Evolutionary conservation across 306 rosid genomes (phyloP), one percentile per base, ranked within the genome.

Genomic region (Fragaria iinumae): DNA sequence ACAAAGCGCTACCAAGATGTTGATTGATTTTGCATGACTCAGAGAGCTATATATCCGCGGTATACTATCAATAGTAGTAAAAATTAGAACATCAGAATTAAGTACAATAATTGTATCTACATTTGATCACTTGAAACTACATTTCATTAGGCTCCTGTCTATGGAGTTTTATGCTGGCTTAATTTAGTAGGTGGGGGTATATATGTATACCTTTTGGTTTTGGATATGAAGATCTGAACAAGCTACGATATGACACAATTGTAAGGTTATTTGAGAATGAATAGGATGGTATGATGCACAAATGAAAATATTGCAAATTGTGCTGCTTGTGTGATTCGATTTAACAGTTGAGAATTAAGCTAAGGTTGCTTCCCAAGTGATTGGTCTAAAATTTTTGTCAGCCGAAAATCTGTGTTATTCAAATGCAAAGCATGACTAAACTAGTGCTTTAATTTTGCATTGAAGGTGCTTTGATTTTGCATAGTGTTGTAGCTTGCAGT

Each of bases 31-130:
- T 63, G 39, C 48, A 65, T 17, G 38, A 63, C 12, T 63, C 21
- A 14, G 68, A 63, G 68, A 14, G 68, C 68, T 36, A 65, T 65
- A 38, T 65, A 65, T 65, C 17, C 38, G 70, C 6, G 48, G 70
- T 65, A 18, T 65, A 65, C 70, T 38, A 36, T 36, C 11, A 65
- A 17, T 17, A 34, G 21, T 17, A 36, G 11, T 36, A 65, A 4
- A 9, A 65, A 3, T 17, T 66, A 38, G 69, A 65, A 2, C 17
- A 34, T 38, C 69, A 36, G 25, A 65, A 65, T 17, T 36, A 36
- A 66, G 70, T 36, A 7, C 11, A 66, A 38, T 66, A 66, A 17
- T 20, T 36, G 70, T 66, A 39, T 66, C 70, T 66, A 66, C 48
- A 38, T 66, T 66, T 66, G 70, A 66, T 66, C 16, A 60, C 7